Conservation (phyloP, 345 rosid species). For the Erysimum cheiranthoides region DNA sequence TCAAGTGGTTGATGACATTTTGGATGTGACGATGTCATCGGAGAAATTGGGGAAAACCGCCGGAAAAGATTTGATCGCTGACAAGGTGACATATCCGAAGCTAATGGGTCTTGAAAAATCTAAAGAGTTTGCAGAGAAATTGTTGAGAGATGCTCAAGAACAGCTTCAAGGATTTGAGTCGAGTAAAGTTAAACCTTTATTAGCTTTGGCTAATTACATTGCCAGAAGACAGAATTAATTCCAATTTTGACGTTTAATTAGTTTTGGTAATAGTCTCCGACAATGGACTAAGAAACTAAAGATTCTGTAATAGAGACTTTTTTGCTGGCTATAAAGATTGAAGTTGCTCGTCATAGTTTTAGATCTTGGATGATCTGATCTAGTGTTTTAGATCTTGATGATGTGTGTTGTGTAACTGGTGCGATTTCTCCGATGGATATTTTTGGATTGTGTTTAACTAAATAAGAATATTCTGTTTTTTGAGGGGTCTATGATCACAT, state of each 20-base stretch:
- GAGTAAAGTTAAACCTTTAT: slow-evolving; percentile 70
- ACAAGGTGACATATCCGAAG: slow-evolving; percentile 77
- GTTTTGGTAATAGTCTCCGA: slow-evolving; percentile 9
- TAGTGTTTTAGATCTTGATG: not conserved
- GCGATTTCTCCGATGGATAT: not conserved
- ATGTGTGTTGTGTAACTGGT: slow-evolving; percentile 2
- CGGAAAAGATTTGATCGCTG: slow-evolving; percentile 82
- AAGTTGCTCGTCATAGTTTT: not conserved
- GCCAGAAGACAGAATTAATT: slow-evolving; percentile 72
- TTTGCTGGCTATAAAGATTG: slow-evolving; percentile 7
- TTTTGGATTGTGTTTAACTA: slow-evolving; percentile 15
- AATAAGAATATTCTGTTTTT: not conserved
- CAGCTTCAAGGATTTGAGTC: slow-evolving; percentile 67
- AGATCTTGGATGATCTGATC: not conserved
- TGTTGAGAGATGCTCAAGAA: slow-evolving; percentile 64
- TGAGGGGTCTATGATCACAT: not conserved
- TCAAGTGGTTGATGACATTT: slow-evolving; percentile 59
- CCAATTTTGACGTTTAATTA: not conserved
- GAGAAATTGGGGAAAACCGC: slow-evolving; percentile 84
- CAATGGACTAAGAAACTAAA: slow-evolving; percentile 16
- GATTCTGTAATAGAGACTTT: not conserved
- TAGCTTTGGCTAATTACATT: slow-evolving; percentile 82
- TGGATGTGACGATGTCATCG: slow-evolving; percentile 81
- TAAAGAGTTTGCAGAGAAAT: slow-evolving; percentile 58
- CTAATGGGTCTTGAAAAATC: slow-evolving; percentile 75